phyloP scores from a whole-genome alignment of 2,329 filamentous ascomycete species.

The Fusarium torulosum region DNA sequence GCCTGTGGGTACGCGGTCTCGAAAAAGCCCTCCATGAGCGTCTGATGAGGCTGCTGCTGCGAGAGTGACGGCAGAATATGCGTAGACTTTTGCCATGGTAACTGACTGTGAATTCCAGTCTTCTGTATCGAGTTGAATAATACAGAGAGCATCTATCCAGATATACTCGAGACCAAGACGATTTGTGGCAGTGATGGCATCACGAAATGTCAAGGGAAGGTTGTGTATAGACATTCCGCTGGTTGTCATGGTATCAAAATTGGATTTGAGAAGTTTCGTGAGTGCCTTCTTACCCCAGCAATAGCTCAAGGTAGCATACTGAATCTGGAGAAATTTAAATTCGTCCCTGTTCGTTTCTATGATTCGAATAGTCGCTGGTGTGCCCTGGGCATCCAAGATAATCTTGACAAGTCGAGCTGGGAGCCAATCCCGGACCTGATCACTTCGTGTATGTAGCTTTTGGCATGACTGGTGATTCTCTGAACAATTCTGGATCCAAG shows the following conservation, averaged over 20 bases:
- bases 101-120: neutral
- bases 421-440: neutral
- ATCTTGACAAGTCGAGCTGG: conserved; percentile 13
- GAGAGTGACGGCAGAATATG: neutral
- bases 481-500: conserved; percentile 4
- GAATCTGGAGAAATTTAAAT: fast-evolving
- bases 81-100: conserved; percentile 13
- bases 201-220: conserved; percentile 1
- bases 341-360: neutral
- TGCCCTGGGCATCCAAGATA: neutral
- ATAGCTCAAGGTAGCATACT: conserved; percentile 10
- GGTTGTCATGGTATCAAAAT: neutral
- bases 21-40: neutral
- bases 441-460: neutral
- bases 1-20: neutral
- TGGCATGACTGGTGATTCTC: neutral
- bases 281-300: neutral
- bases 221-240: neutral
- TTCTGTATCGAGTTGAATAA: neutral
- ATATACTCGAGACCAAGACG: neutral
- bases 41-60: conserved; percentile 5
- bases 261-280: conserved; percentile 4
- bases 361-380: neutral
- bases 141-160: conserved; percentile 16
- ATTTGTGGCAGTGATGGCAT: neutral